These are phyloP conservation scores for Termitomyces sp. DNA, from an alignment of 768 basidiomycete species.

Conservation along the genomic window DNA sequence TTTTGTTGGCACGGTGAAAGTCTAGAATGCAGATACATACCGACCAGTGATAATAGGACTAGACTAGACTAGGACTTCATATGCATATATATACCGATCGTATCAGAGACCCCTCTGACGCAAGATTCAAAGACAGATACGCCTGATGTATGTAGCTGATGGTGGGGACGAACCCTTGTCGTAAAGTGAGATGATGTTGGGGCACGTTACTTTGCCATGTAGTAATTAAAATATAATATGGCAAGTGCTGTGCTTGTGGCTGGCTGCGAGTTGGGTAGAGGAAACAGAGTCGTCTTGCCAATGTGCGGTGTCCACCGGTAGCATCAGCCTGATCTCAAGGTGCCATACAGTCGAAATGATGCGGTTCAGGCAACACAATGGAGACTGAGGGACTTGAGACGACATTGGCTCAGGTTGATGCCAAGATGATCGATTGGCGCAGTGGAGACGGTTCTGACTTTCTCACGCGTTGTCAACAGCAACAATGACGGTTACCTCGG, in stretches of 20 bases:
- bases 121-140: neutral
- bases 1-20: neutral
- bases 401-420: no score
- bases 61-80: no score
- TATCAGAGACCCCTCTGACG: no score
- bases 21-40: no score
- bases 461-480: neutral
- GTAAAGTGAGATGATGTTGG: neutral
- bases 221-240: no score
- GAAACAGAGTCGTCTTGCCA: neutral
- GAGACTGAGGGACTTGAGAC: no score
- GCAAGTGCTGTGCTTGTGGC: no score
- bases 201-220: neutral
- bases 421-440: no score
- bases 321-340: neutral
- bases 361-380: neutral
- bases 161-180: neutral
- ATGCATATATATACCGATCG: no score
- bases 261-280: neutral
- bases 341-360: neutral
- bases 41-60: no score
- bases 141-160: neutral
- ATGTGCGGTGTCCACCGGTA: neutral
- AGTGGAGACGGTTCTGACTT: neutral
- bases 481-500: conserved; percentile 6